A percentile compares a stretch with the other conserved stretches of the same genome.
These are phyloP conservation scores for Secale cereale DNA, from an alignment of 176 grass and related monocot genomes.

Conservation along the genomic window DNA sequence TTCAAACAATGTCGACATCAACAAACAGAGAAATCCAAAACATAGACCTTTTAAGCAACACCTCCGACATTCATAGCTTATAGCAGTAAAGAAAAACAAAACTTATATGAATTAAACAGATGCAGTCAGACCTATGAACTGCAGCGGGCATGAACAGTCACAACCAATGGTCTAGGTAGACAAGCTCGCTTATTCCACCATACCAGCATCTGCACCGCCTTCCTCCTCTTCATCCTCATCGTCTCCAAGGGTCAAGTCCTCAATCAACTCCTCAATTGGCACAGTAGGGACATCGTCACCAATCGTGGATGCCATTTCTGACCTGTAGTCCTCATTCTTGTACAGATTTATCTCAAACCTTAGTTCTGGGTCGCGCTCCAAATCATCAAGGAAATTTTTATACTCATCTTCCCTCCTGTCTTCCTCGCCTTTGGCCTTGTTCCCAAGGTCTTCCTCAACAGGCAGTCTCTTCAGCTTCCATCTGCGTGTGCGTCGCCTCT, in stretches of 20 bases:
- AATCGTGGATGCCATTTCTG: constrained; percentile 74
- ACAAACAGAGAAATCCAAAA: constrained; percentile 7
- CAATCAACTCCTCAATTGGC: constrained; percentile 70
- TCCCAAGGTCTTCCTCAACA: constrained; percentile 46
- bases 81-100: background rate
- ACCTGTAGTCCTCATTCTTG: constrained; percentile 68
- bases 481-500: constrained; percentile 44
- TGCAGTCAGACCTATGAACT: constrained; percentile 21
- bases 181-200: constrained; percentile 39
- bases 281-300: constrained; percentile 72
- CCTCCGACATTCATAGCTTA: background rate
- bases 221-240: constrained; percentile 29
- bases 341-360: constrained; percentile 61
- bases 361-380: constrained; percentile 48
- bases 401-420: constrained; percentile 75
- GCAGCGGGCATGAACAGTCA: background rate
- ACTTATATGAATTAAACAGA: constrained; percentile 20
- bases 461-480: constrained; percentile 75
- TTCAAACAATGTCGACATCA: background rate
- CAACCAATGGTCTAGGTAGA: background rate
- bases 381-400: constrained; percentile 48
- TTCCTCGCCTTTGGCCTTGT: constrained; percentile 59
- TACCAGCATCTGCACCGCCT: background rate
- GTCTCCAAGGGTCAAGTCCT: constrained; percentile 57
- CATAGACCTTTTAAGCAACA: constrained; percentile 10